Conservation (phyloP, 1,139 yeast genomes). For the Geotrichum candidum region DNA sequence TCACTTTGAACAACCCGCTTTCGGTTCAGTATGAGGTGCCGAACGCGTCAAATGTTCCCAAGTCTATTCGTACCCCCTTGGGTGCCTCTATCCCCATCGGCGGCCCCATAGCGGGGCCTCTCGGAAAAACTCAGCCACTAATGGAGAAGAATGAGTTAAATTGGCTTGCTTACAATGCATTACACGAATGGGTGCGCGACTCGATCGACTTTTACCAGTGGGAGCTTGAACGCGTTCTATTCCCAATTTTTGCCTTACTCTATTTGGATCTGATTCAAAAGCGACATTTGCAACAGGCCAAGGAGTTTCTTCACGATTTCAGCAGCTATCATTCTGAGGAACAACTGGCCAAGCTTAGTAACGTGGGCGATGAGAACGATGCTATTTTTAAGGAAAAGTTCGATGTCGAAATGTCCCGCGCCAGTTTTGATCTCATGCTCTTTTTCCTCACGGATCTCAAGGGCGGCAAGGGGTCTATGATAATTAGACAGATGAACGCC, state of each 20-base stretch:
- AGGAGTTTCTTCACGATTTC: slow-evolving; percentile 68
- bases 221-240: slow-evolving; percentile 73
- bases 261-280: slow-evolving; percentile 71
- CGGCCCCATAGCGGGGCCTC: slow-evolving; percentile 19
- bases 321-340: slow-evolving; percentile 67
- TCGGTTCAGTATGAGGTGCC: not conserved
- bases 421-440: slow-evolving; percentile 74
- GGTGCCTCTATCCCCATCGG: slow-evolving; percentile 19
- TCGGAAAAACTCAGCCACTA: not conserved
- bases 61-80: not conserved
- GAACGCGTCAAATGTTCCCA: slow-evolving; percentile 5
- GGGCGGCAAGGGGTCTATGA: slow-evolving; percentile 82
- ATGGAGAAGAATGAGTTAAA: not conserved
- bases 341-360: slow-evolving; percentile 65
- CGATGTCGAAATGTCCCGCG: slow-evolving; percentile 68
- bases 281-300: slow-evolving; percentile 55
- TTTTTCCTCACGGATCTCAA: slow-evolving; percentile 89
- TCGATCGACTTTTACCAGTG: slow-evolving; percentile 89
- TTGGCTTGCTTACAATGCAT: slow-evolving; percentile 63
- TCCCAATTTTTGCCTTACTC: slow-evolving; percentile 86
- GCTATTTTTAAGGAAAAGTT: slow-evolving; percentile 72
- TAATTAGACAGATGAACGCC: slow-evolving; percentile 80
- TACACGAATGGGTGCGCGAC: slow-evolving; percentile 84
- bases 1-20: slow-evolving; percentile 17
- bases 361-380: slow-evolving; percentile 76